Base-by-base conservation (phyloP, 768 basidiomycete genomes). In the Coprinellus aureogranulatus region DNA sequence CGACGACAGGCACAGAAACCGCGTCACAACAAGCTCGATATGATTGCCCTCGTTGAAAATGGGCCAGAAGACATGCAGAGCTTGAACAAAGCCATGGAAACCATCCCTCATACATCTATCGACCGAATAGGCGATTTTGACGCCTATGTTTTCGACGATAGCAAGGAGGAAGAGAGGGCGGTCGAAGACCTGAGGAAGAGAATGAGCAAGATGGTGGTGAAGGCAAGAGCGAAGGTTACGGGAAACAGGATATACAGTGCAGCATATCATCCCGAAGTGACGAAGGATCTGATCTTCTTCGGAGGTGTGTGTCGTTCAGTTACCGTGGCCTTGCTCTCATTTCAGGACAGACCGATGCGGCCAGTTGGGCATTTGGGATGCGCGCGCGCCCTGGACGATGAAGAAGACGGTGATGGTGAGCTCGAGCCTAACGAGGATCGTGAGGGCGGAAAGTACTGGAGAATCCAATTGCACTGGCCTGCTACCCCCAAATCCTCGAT, bases 211-310 rank as follows among this genome's bases (percentile, higher is more conserved):
- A 64, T 93, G 67, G 83, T 81, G 57, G 75, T 92, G n/a, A 77
- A 89, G 1, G 82, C 89, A 30, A 79, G 89, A 55, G 91, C 91
- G 14, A 93, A 92, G 69, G 90, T 93, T 8, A 91, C 88, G 1
- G 75, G 83, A 60, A 80, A 88, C 59, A 75, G 92, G 22, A 67
- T 94, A 1, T 94, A 94, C 64, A 86, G 87, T 60, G 86, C 88
- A 30, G 84, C 83, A 14, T 94, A 89, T 68, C 92, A 94, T 67
- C 89, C 91, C 3, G 90, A 90, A 61, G 76, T 79, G 20, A 81
- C 85, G 12, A 91, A 89, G 63, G 92, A 94, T 69, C 69, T 94
- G 12, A 80, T 94, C n/a, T 92, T 93, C 67, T 90, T 93, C 67
- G 92, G 92, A 68, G 90, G 90, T 88, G 56, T 37, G 72, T 55